phyloP scores from a whole-genome alignment of 345 rosid species.

The Viola odorata region DNA sequence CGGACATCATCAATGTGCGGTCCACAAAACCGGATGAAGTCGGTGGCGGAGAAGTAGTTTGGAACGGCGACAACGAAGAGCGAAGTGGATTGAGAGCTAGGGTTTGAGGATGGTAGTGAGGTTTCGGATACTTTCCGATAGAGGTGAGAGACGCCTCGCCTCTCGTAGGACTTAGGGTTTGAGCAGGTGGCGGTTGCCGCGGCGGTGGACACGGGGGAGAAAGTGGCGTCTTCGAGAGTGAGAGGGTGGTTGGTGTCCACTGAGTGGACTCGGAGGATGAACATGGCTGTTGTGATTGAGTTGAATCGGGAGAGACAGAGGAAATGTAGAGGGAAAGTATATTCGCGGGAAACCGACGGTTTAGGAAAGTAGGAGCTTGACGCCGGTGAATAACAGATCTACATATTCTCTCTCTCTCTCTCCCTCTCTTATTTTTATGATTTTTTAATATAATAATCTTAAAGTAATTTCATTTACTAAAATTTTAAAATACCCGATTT shows the following conservation, averaged over 20 bases:
- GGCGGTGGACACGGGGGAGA: constrained; percentile 22
- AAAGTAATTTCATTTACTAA: too few relatives aligned
- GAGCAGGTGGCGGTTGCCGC: constrained; percentile 18
- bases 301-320: background rate
- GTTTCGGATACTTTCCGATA: constrained; percentile 53
- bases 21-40: constrained; percentile 66
- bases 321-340: background rate
- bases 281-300: constrained; percentile 26
- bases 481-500: too few relatives aligned
- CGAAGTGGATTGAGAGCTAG: constrained; percentile 57
- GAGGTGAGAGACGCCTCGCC: constrained; percentile 73
- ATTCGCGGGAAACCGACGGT: background rate
- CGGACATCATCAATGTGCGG: constrained; percentile 38
- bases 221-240: constrained; percentile 41
- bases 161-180: constrained; percentile 44
- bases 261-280: constrained; percentile 75
- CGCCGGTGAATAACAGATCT: background rate
- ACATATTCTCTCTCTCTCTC: too few relatives aligned
- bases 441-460: too few relatives aligned
- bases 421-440: too few relatives aligned
- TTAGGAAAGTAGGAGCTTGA: background rate
- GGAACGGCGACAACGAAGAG: constrained; percentile 87
- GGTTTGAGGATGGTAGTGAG: constrained; percentile 62
- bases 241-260: constrained; percentile 61
- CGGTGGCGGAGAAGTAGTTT: constrained; percentile 65